Evolutionary conservation across 345 rosid genomes (phyloP).

Genomic region (Xanthoceras sorbifolium): DNA sequence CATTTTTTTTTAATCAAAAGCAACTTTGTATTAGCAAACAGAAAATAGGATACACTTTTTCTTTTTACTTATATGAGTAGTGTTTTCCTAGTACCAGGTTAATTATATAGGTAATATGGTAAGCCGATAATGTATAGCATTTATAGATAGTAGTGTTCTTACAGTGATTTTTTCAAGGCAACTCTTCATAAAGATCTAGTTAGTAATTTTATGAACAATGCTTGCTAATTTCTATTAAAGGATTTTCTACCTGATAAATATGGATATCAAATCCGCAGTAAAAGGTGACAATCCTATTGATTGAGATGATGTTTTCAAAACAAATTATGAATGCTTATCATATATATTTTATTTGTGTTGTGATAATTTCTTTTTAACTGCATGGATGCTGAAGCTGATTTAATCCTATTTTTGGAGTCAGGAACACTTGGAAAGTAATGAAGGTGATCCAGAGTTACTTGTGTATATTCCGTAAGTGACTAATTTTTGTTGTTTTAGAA

Average conservation of each 20-base stretch:
- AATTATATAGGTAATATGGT: too few species aligned
- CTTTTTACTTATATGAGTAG: too few species aligned
- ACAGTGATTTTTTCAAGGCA: too few species aligned
- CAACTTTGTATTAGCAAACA: too few species aligned
- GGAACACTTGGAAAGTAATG: conserved; percentile 92
- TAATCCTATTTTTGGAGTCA: conserved; percentile 28
- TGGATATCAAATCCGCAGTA: too few species aligned
- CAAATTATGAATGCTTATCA: background rate
- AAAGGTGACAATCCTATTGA: background rate
- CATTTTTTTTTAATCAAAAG: too few species aligned
- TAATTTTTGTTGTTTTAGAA: background rate
- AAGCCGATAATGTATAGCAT: background rate
- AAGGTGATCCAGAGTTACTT: conserved; percentile 94
- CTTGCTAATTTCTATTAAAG: too few species aligned
- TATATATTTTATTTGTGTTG: background rate
- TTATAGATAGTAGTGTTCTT: background rate
- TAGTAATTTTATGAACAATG: too few species aligned
- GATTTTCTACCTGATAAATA: too few species aligned
- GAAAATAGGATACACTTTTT: too few species aligned
- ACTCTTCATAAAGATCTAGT: background rate
- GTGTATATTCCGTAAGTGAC: conserved; percentile 84
- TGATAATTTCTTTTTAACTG: background rate
- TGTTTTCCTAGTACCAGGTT: too few species aligned
- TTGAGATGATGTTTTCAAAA: background rate
- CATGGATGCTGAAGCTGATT: background rate